phyloP scores from a whole-genome alignment of 306 rosid genomes.

The Nissolia schottii region DNA sequence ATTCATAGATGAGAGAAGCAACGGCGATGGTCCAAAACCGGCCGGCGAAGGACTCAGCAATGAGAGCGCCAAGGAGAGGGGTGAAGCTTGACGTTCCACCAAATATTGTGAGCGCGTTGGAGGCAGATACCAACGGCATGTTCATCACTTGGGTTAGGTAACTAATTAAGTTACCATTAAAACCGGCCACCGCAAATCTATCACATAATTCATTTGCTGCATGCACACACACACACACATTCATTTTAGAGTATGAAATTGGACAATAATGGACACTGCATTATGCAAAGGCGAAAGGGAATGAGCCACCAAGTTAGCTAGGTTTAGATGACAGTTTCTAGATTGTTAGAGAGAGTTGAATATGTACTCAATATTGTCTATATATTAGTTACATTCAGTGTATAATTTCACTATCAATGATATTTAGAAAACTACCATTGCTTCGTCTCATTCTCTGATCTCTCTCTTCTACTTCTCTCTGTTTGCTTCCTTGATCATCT shows the following conservation, averaged over 20 bases:
- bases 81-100: constrained; percentile 60
- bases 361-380: no score
- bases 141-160: constrained; percentile 66
- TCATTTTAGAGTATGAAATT: background rate
- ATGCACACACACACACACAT: background rate
- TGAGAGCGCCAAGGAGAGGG: constrained; percentile 46
- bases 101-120: constrained; percentile 67
- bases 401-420: no score
- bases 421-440: no score
- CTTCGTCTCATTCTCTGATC: no score
- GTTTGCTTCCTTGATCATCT: no score
- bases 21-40: constrained; percentile 28
- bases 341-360: no score
- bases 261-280: background rate
- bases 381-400: no score
- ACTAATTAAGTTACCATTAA: constrained; percentile 64
- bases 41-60: constrained; percentile 39
- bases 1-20: constrained; percentile 45
- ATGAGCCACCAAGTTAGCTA: no score
- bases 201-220: constrained; percentile 88
- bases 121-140: constrained; percentile 69
- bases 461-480: no score
- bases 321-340: no score
- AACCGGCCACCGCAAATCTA: constrained; percentile 63
- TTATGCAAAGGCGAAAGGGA: no score